Base-by-base conservation (phyloP, 1,284 basidiomycete genomes). In the Irpex rosettiformis region DNA sequence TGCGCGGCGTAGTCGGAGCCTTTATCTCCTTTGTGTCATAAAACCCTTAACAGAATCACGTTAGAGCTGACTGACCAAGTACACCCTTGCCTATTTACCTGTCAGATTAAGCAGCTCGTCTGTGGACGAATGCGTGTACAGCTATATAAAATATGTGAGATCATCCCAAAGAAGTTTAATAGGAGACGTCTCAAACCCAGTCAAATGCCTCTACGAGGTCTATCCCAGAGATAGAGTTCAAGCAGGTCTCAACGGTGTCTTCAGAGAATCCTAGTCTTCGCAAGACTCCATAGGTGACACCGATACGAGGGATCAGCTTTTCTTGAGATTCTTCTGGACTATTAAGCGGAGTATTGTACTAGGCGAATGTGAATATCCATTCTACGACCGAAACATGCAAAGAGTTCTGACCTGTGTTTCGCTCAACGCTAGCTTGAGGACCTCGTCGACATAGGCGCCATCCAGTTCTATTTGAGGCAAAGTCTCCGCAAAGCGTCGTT, bases 141-240 rank as follows among this genome's bases (percentile, higher is more conserved):
- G 78, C 93, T 94, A 61, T 62, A 30, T 24, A 65, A 58, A 54
- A 63, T 62, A 4, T 65, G 57, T 67, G 37, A 24, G 4, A 1
- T 22, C 24, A 27, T 22, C 8, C 7, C 37, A 43, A 25, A 10
- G 13, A 22, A 30, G 55, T 37, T 16, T 57, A 48, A 43, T 52
- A 24, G 22, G 30, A 53, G 49, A 21, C 45, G 3, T 40, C 3
- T 72, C 86, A 61, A 66, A 96, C 94, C 94, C 94, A 97, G 67
- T 94, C 91, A 58, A 93, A 80, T n/a, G 92, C 94, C 58, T 96
- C 92, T 21, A 98, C 94, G 43, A 97, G 78, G 5, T 95, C 92
- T 18, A 92, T 76, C 1, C 86, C 84, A 30, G 79, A 72, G 30
- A 89, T 85, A 21, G 75, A 72, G 55, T 72, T 74, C 13, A 97